Conservation (phyloP, 106 monocot species). For the Platanthera zijinensis region DNA sequence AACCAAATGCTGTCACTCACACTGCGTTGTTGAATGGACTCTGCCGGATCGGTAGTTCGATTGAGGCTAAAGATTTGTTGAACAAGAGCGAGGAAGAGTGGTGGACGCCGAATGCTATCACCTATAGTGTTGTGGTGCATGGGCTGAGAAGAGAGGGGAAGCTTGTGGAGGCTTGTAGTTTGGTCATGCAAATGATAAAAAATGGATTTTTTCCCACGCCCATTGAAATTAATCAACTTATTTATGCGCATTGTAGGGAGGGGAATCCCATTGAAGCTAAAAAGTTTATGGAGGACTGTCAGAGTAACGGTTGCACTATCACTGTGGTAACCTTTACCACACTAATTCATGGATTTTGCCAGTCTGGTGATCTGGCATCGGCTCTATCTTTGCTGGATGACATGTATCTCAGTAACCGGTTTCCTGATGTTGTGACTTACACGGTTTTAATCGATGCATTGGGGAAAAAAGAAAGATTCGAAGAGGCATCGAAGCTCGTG, state of each 20-base stretch:
- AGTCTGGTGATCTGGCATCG: constrained; percentile 48
- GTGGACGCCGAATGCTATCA: constrained; percentile 76
- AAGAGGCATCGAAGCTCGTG: constrained; percentile 57
- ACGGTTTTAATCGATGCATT: constrained; percentile 73
- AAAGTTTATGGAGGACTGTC: constrained; percentile 79
- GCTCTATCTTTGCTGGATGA: constrained; percentile 88
- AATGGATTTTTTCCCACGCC: constrained; percentile 79
- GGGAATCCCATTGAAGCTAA: constrained; percentile 49
- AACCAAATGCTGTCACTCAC: constrained; percentile 74
- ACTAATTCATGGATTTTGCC: constrained; percentile 84
- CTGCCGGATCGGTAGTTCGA: constrained; percentile 57
- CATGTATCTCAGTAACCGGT: constrained; percentile 81
- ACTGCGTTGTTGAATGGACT: constrained; percentile 80
- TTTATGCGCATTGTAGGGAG: constrained; percentile 63
- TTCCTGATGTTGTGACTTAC: constrained; percentile 89
- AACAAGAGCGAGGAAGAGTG: constrained; percentile 80
- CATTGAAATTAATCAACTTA: constrained; percentile 63
- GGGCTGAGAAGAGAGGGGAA: constrained; percentile 84
- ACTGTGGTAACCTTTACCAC: constrained; percentile 92
- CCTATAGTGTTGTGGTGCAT: constrained; percentile 88
- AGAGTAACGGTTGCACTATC: constrained; percentile 75
- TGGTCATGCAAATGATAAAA: constrained; percentile 62
- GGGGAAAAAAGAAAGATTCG: constrained; percentile 47
- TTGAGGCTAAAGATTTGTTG: constrained; percentile 74
- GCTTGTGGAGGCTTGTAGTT: constrained; percentile 64